Evolutionary conservation across 176 grass and related monocot genomes (phyloP).

Genomic region (Cymbopogon citratus): DNA sequence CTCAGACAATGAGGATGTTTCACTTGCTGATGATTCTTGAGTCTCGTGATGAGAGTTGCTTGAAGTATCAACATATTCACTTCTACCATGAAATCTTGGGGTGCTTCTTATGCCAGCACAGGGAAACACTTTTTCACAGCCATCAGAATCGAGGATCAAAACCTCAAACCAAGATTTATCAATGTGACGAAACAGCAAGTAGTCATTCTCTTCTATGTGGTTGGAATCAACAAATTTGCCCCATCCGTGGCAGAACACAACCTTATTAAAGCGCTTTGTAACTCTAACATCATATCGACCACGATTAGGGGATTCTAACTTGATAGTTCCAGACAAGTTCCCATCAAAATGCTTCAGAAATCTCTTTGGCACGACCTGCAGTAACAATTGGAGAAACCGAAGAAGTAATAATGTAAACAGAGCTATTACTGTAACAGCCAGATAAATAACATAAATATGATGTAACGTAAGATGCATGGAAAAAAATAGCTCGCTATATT

Average conservation of each 20-base stretch:
- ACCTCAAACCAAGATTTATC: constrained; percentile 23
- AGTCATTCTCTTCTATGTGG: constrained; percentile 28
- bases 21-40: background rate
- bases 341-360: constrained; percentile 34
- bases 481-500: too few relatives aligned
- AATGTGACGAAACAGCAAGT: constrained; percentile 30
- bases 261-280: background rate
- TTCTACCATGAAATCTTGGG: too few relatives aligned
- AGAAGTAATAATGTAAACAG: background rate
- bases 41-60: background rate
- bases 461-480: background rate
- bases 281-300: constrained; percentile 26
- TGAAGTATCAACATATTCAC: background rate
- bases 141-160: constrained; percentile 28
- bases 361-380: background rate
- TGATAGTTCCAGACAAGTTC: constrained; percentile 17
- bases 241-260: constrained; percentile 39
- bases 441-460: background rate
- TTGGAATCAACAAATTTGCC: constrained; percentile 28
- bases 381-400: background rate
- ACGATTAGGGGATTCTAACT: constrained; percentile 37
- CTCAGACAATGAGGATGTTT: constrained; percentile 3
- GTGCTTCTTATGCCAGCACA: constrained; percentile 12
- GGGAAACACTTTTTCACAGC: constrained; percentile 23
- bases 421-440: background rate